Percentiles rank a stretch among this genome's conserved stretches.
Evolutionary conservation across 108 stramenopile genomes (phyloP).

Genomic region (Mayamaea pseudoterrestris): DNA sequence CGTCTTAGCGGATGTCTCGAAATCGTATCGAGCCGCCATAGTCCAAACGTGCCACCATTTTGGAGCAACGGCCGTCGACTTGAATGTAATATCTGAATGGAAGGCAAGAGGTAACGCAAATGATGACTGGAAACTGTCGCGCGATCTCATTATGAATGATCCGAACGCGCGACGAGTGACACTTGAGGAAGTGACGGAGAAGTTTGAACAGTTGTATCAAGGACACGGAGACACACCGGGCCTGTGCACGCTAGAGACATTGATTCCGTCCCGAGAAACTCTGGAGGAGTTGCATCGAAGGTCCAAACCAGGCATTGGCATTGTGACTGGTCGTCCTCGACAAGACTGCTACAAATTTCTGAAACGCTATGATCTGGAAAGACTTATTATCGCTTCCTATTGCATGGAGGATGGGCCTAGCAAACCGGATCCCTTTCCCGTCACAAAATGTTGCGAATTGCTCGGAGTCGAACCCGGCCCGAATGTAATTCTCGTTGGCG

Average conservation of each 20-base stretch:
- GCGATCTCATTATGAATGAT: conserved; percentile 46
- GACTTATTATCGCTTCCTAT: conserved; percentile 49
- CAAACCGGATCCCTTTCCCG: conserved; percentile 82
- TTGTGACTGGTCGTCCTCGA: conserved; percentile 83
- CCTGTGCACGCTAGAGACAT: conserved; percentile 56
- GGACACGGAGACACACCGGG: conserved; percentile 26
- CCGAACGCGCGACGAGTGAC: conserved; percentile 40
- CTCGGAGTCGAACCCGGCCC: conserved; percentile 36
- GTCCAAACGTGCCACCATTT: conserved; percentile 56
- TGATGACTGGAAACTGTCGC: conserved; percentile 85
- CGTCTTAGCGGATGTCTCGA: conserved; percentile 79
- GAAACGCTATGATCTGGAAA: conserved; percentile 27
- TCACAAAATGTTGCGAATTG: conserved; percentile 30
- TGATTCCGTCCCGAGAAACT: conserved; percentile 49
- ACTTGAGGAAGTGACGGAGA: conserved; percentile 69
- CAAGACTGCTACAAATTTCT: conserved; percentile 77
- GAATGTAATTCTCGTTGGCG: conserved; percentile 65
- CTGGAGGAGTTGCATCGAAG: conserved; percentile 51
- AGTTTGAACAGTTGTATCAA: conserved; percentile 83
- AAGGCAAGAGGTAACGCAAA: conserved; percentile 82
- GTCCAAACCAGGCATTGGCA: conserved; percentile 31
- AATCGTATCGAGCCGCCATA: conserved; percentile 70
- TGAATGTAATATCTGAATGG: conserved; percentile 45
- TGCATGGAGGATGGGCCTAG: conserved; percentile 90
- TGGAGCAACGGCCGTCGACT: conserved; percentile 48